Evolutionary conservation across 441 rosid genomes (phyloP).

Genomic region (Sinapis alba): DNA sequence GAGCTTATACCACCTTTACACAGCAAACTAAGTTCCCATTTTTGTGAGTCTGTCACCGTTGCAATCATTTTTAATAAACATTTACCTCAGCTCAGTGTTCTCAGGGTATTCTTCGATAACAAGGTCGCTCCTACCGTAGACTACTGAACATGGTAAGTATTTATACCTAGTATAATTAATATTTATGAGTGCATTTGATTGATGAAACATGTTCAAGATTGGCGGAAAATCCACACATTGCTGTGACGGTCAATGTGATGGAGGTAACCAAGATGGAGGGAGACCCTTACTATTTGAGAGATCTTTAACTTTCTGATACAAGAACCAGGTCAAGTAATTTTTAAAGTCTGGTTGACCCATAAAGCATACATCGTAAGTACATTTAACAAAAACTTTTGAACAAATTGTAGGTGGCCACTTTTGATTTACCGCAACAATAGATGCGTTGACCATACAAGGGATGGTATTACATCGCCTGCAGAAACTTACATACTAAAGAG

Average conservation of each 20-base stretch:
- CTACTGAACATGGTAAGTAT: not conserved
- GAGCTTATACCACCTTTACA: not conserved
- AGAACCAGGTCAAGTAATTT: not conserved
- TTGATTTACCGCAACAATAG: not conserved
- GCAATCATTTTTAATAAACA: not conserved
- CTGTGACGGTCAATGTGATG: not conserved
- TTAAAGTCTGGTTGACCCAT: not conserved
- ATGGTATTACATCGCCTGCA: not conserved
- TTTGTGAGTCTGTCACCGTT: not conserved
- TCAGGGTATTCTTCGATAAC: not conserved
- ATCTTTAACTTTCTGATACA: not conserved
- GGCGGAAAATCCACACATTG: not conserved
- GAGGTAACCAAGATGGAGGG: too few relatives aligned
- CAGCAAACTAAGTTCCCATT: not conserved
- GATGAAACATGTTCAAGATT: not conserved
- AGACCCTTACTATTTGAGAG: too few relatives aligned
- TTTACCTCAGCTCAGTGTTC: not conserved
- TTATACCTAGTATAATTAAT: too few relatives aligned
- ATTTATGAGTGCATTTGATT: not conserved
- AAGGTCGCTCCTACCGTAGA: not conserved
- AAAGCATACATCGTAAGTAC: not conserved
- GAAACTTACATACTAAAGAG: not conserved
- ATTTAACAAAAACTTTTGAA: not conserved
- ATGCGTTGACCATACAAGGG: not conserved
- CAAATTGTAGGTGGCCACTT: not conserved